These are phyloP conservation scores for Proliferodiscus dingleyae DNA, from an alignment of 2,329 filamentous ascomycete genomes.

Conservation along the genomic window DNA sequence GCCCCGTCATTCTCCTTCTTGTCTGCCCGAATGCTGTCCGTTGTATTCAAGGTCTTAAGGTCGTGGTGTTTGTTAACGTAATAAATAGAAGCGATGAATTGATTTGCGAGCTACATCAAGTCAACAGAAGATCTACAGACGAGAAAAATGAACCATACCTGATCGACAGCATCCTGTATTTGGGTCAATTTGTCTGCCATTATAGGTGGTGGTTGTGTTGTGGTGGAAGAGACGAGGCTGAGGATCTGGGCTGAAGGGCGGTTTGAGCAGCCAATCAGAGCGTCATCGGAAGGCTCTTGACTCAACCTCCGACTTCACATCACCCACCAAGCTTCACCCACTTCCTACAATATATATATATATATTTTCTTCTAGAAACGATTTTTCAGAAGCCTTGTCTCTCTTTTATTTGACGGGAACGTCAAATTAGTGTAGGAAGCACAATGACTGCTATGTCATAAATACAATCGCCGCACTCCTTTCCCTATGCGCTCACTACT, in stretches of 20 bases:
- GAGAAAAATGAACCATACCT: slow-evolving; percentile 47
- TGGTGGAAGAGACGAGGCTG: slow-evolving; percentile 13
- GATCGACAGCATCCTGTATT: slow-evolving; percentile 78
- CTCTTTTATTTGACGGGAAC: not conserved
- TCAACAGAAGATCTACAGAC: slow-evolving; percentile 4
- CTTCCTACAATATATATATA: no score
- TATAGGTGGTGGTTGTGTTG: slow-evolving; percentile 1
- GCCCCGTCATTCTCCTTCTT: slow-evolving; percentile 40
- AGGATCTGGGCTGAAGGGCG: not conserved
- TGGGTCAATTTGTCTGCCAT: slow-evolving; percentile 79
- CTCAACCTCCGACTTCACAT: slow-evolving; percentile 11
- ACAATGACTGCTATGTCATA: not conserved
- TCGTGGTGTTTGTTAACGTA: slow-evolving; percentile 66
- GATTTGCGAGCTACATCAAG: slow-evolving; percentile 53
- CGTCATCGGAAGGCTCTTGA: not conserved
- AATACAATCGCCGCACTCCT: not conserved
- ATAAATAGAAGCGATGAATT: slow-evolving; percentile 63
- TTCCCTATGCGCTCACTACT: slow-evolving; percentile 21
- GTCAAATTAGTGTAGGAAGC: not conserved
- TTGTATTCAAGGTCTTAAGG: slow-evolving; percentile 52
- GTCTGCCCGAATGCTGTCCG: slow-evolving; percentile 54
- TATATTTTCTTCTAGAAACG: no score
- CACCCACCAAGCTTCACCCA: no score
- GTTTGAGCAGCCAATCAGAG: slow-evolving; percentile 1
- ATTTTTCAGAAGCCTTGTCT: no score